Evolutionary conservation across 805 yeast genomes (phyloP), one percentile per base, ranked within the genome.

Genomic region (Metschnikowia koreensis): DNA sequence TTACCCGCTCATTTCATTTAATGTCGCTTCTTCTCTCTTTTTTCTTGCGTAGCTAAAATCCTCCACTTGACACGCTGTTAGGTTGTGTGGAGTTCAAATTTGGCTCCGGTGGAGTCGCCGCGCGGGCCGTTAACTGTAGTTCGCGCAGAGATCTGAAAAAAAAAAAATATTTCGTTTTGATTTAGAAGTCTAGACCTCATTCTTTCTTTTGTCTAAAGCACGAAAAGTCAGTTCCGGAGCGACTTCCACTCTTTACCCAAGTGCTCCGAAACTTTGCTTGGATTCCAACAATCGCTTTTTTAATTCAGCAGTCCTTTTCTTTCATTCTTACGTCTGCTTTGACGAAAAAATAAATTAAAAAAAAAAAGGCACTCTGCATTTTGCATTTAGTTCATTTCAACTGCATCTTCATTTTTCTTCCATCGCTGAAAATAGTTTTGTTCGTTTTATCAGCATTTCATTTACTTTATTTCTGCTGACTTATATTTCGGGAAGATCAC

Each of bases 71-170:
- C 12, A 29, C 36, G 33, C 45, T 31, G 16, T 13, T 16, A n/a
- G 42, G 53, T 44, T 44, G 56, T 53, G 56, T 51, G 54, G 48
- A 40, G 54, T 39, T 51, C 54, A 51, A 47, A 46, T 45, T 28
- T 38, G 36, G 41, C 48, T n/a, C n/a, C n/a, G 27, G 42, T 34
- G 46, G 37, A 28, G 37, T n/a, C 45, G 44, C 27, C 22, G 22
- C 22, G 22, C 22, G 22, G 22, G 22, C 22, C 22, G 22, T 22
- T 22, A 22, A 22, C 22, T 22, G 13, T 15, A 33, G 45, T 36
- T 28, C 51, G 57, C 57, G 57, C 57, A 51, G 55, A 54, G 55
- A 54, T 54, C 57, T 48, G 47, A 41, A 52, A 50, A 53, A 53
- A 52, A 52, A 53, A 51, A 54, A 48, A 7, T 26, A 37, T 12